Conservation (phyloP, 148 eudicot genomes). For the Rhododendron molle region DNA sequence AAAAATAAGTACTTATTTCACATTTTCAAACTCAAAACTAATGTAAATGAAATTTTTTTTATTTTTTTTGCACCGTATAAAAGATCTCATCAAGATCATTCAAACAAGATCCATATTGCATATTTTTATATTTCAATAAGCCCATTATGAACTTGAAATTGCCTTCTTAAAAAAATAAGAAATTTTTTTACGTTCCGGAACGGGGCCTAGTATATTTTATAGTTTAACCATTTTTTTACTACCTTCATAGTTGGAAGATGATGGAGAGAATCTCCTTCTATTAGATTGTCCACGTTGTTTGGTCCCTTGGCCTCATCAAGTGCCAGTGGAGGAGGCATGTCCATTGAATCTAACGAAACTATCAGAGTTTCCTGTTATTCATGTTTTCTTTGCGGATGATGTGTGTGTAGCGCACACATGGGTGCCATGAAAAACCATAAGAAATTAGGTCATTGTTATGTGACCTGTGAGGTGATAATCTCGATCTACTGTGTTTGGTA, state of each 20-base stretch:
- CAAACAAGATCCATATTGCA: no score
- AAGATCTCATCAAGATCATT: no score
- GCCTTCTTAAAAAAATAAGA: no score
- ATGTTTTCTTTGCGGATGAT: slow-evolving; percentile 1
- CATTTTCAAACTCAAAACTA: no score
- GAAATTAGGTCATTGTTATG: not conserved
- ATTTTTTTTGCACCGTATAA: no score
- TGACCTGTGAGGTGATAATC: not conserved
- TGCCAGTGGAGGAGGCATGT: slow-evolving; percentile 14
- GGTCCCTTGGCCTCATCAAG: slow-evolving; percentile 8
- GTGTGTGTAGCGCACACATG: not conserved
- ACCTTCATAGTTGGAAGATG: not conserved
- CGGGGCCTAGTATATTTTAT: slow-evolving; percentile 6
- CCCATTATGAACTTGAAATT: no score
- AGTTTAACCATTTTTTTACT: slow-evolving; percentile 1
- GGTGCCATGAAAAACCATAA: not conserved
- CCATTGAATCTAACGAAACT: not conserved
- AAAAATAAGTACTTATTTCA: no score
- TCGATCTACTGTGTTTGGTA: not conserved
- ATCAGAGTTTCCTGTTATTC: not conserved
- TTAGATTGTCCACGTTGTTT: slow-evolving; percentile 9
- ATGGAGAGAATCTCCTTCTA: slow-evolving; percentile 10
- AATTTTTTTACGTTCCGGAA: no score
- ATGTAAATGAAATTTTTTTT: no score
- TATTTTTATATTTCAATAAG: no score